A percentile compares a stretch with the other conserved stretches of the same genome.
These are phyloP conservation scores for Populus tremula DNA, from an alignment of 345 rosid genomes.

Conservation along the genomic window DNA sequence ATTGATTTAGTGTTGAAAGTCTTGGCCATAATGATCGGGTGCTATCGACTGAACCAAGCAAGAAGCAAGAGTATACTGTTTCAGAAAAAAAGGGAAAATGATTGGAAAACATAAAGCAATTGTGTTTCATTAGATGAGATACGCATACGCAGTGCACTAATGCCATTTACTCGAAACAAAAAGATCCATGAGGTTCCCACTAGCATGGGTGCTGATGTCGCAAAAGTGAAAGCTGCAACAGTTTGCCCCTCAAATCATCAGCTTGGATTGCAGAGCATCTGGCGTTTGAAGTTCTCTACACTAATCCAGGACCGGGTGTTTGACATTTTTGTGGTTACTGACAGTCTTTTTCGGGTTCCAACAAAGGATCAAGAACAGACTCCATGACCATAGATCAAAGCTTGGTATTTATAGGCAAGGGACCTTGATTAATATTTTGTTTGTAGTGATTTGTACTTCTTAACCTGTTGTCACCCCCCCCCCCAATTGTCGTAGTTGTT, in stretches of 20 bases:
- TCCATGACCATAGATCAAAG: neutral
- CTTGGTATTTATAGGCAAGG: neutral
- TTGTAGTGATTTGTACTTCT: no score
- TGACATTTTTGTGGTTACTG: slow-evolving; percentile 1
- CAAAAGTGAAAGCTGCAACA: neutral
- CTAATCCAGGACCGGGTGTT: neutral
- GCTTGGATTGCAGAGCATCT: neutral
- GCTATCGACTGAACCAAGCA: neutral
- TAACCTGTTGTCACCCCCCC: no score
- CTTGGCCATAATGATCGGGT: neutral
- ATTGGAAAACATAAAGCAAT: neutral
- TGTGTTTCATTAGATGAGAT: neutral
- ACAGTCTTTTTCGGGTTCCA: neutral
- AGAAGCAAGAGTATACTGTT: slow-evolving; percentile 2
- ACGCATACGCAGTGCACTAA: neutral
- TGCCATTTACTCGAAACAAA: neutral
- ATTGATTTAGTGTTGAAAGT: neutral
- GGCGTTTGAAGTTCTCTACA: neutral
- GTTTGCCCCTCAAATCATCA: neutral
- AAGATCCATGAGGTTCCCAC: neutral
- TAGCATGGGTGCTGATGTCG: neutral
- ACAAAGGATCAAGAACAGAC: neutral
- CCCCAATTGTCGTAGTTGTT: no score
- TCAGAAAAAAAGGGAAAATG: neutral
- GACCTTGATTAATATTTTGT: no score